Evolutionary conservation across 2,329 filamentous ascomycete species (phyloP).

Genomic region (Dendryphion nanum): DNA sequence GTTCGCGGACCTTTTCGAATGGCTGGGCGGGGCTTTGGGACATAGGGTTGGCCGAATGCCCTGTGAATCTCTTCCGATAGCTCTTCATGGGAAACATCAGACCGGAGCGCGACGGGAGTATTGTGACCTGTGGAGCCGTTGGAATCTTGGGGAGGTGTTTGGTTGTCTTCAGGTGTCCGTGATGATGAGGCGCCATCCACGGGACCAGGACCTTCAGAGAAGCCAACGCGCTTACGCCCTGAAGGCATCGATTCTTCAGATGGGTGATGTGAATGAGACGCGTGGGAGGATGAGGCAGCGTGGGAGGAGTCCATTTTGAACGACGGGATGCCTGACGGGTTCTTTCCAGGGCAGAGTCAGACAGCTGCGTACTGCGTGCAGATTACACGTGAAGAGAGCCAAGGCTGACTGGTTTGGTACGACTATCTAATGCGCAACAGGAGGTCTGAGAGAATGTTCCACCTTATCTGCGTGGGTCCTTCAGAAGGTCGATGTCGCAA

Average conservation of each 20-base stretch:
- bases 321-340: not conserved
- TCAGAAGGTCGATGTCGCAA: too few relatives aligned
- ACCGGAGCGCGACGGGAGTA: constrained; percentile 24
- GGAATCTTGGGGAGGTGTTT: constrained; percentile 7
- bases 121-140: constrained; percentile 24
- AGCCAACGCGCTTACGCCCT: constrained; percentile 36
- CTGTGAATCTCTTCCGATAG: constrained; percentile 35
- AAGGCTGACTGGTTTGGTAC: too few relatives aligned
- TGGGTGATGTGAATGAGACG: constrained; percentile 3
- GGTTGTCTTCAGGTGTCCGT: constrained; percentile 19
- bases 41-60: constrained; percentile 32
- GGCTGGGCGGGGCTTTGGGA: constrained; percentile 37
- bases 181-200: constrained; percentile 12
- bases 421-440: too few relatives aligned
- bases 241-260: constrained; percentile 14
- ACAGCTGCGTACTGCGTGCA: too few relatives aligned
- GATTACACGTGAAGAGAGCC: too few relatives aligned
- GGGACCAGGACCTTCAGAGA: constrained; percentile 21
- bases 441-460: too few relatives aligned
- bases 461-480: too few relatives aligned
- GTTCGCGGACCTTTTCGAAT: constrained; percentile 35
- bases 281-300: not conserved
- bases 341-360: too few relatives aligned
- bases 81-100: constrained; percentile 36
- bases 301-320: constrained; percentile 4